A percentile compares a stretch with the other conserved stretches of the same genome.
These are phyloP conservation scores for Potentilla sterilis DNA, from an alignment of 306 rosid species.

Conservation along the genomic window DNA sequence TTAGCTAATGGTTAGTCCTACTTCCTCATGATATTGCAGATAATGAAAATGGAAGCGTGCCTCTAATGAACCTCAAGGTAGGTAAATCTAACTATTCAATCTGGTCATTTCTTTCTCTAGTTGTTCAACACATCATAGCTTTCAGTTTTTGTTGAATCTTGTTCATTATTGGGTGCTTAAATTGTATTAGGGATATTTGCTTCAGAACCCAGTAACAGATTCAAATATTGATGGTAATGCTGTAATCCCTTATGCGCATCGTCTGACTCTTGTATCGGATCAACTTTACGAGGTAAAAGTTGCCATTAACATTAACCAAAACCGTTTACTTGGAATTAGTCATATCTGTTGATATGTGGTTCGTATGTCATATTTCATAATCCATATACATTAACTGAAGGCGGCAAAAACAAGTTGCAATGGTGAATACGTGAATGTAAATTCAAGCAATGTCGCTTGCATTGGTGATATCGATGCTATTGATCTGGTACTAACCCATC, in stretches of 20 bases:
- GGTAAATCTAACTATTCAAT: background rate
- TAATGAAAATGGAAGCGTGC: slow-evolving; percentile 9
- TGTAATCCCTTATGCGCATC: slow-evolving; percentile 2
- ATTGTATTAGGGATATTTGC: slow-evolving; percentile 22
- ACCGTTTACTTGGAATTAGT: background rate
- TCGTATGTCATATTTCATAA: background rate
- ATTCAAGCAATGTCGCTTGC: slow-evolving; percentile 20
- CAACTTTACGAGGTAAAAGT: slow-evolving; percentile 12
- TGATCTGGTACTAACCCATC: background rate
- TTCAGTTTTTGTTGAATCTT: background rate
- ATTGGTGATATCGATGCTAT: slow-evolving; percentile 16
- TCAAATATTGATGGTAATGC: slow-evolving; percentile 19
- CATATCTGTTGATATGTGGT: background rate
- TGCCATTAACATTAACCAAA: background rate
- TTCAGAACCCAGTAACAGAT: slow-evolving; percentile 25
- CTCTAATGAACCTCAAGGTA: slow-evolving; percentile 3
- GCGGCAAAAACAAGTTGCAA: slow-evolving; percentile 23
- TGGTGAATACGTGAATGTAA: slow-evolving; percentile 20
- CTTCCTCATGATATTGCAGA: slow-evolving; percentile 13
- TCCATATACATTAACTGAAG: slow-evolving; percentile 4
- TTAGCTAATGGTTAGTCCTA: background rate
- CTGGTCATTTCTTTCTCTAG: background rate
- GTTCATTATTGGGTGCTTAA: background rate
- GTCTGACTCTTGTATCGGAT: slow-evolving; percentile 19
- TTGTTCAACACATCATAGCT: background rate